phyloP scores from a whole-genome alignment of 202 grass and related monocot species.

The Bolboschoenoplectus hybrid region DNA sequence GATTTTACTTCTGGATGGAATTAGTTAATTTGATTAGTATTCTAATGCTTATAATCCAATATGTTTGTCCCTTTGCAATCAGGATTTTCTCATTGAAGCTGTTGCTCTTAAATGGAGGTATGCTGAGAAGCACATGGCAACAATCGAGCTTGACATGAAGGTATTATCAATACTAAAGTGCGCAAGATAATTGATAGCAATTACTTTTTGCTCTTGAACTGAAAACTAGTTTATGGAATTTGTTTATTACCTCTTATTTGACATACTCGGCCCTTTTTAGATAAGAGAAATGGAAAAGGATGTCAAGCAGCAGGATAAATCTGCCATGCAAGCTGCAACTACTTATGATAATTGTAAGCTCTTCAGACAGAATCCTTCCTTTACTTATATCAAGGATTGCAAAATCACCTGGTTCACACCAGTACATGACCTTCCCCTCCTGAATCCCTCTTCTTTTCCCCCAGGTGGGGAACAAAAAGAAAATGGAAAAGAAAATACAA shows the following conservation, averaged over 20 bases:
- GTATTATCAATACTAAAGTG: conserved; percentile 46
- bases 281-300: conserved; percentile 83
- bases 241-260: conserved; percentile 18
- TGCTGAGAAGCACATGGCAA: conserved; percentile 66
- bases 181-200: background rate
- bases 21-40: conserved; percentile 2
- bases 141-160: conserved; percentile 73
- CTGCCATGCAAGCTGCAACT: conserved; percentile 56
- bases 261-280: conserved; percentile 46
- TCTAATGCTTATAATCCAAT: conserved; percentile 25
- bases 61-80: conserved; percentile 15
- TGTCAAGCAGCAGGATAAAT: conserved; percentile 76
- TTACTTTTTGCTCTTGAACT: conserved; percentile 9
- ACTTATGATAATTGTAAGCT: conserved; percentile 72
- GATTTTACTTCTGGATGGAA: conserved; percentile 18
- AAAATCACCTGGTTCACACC: background rate
- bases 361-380: background rate
- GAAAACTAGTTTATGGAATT: background rate
- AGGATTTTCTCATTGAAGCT: conserved; percentile 77
- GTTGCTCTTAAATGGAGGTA: conserved; percentile 75
- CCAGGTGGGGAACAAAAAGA: background rate
- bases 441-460: background rate
- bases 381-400: conserved; percentile 7
- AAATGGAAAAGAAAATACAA: background rate
- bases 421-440: background rate